Conservation (phyloP, 129 eudicot genomes). For the Helichrysum umbraculigerum region DNA sequence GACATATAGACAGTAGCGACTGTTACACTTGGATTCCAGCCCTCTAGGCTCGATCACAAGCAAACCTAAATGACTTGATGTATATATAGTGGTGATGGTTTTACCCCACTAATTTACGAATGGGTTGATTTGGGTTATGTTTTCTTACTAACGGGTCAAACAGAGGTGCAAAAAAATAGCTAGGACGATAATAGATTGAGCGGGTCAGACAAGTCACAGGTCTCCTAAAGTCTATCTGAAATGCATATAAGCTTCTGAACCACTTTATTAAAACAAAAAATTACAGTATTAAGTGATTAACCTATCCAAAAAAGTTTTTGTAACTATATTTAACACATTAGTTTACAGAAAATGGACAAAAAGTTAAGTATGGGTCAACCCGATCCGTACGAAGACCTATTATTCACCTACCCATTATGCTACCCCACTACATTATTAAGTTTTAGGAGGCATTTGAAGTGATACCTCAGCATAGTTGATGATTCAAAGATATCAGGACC, state of each 20-base stretch:
- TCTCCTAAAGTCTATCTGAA: not conserved
- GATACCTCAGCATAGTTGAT: slow-evolving; percentile 26
- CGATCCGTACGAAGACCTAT: not conserved
- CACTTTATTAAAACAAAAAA: not conserved
- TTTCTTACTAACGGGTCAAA: not conserved
- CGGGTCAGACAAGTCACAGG: not conserved
- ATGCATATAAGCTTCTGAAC: not conserved
- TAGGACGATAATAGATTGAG: not conserved
- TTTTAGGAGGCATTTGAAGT: slow-evolving; percentile 13
- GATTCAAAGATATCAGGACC: slow-evolving; percentile 9
- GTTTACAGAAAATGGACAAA: not conserved
- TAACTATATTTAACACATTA: not conserved
- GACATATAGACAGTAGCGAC: not conserved
- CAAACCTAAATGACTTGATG: not conserved
- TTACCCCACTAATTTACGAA: not conserved
- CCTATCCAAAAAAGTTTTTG: not conserved
- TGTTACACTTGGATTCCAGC: not conserved
- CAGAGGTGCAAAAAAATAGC: not conserved
- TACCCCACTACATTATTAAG: not conserved
- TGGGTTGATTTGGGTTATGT: not conserved
- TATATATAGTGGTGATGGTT: not conserved
- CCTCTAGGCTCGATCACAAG: not conserved
- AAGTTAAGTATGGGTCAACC: not conserved
- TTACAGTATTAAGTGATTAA: not conserved
- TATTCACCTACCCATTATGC: not conserved